phyloP scores from a whole-genome alignment of 805 yeast genomes.

The Myxozyma kluyveri region DNA sequence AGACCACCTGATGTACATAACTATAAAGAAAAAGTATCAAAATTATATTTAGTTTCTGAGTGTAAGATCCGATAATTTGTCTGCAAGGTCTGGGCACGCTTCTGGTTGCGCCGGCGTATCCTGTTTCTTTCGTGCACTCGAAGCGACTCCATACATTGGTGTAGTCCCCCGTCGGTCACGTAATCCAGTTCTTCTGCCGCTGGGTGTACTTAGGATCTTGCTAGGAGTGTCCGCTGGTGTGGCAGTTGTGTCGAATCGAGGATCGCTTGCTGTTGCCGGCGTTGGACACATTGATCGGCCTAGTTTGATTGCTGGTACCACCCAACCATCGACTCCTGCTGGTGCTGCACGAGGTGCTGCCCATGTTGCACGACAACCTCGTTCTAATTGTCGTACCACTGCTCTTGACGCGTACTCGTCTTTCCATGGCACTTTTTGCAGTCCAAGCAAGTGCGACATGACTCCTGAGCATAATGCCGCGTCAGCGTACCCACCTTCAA shows the following conservation, averaged over 20 bases:
- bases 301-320: slow-evolving; percentile 34
- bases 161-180: slow-evolving; percentile 13
- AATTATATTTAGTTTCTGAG: too few species aligned
- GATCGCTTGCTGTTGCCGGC: slow-evolving; percentile 1
- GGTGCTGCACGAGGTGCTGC: slow-evolving; percentile 13
- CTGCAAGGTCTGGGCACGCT: too few species aligned
- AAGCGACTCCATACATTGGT: neutral
- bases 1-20: too few species aligned
- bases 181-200: slow-evolving; percentile 5
- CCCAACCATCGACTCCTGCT: slow-evolving; percentile 9
- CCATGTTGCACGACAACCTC: slow-evolving; percentile 22
- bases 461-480: slow-evolving; percentile 77
- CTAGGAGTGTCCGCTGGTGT: too few species aligned
- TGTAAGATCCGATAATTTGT: too few species aligned
- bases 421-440: slow-evolving; percentile 41
- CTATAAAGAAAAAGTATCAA: too few species aligned
- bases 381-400: slow-evolving; percentile 15
- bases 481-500: slow-evolving; percentile 87
- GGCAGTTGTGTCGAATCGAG: too few species aligned
- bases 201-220: too few species aligned
- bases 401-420: slow-evolving; percentile 11
- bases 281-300: slow-evolving; percentile 36
- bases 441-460: slow-evolving; percentile 72
- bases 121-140: neutral
- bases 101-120: neutral